phyloP scores from a whole-genome alignment of 2,329 filamentous ascomycete genomes.

The Colletotrichum kahawae region DNA sequence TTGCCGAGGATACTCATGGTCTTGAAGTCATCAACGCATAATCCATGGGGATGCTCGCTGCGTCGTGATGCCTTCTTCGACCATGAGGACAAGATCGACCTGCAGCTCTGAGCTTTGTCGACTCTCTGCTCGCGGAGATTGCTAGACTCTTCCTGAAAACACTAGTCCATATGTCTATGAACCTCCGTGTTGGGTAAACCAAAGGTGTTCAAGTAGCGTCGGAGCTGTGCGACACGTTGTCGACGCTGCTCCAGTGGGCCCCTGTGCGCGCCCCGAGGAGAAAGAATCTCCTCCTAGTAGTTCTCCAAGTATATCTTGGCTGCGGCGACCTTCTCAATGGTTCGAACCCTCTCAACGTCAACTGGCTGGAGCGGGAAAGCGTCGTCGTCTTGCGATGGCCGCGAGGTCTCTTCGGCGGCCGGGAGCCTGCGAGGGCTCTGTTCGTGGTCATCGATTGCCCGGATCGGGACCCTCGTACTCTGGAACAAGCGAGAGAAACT shows the following conservation, averaged over 20 bases:
- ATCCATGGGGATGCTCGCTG: background rate
- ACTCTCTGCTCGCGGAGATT: constrained; percentile 4
- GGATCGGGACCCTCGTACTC: background rate
- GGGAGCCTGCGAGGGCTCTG: background rate
- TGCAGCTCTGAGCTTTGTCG: background rate
- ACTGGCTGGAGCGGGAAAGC: background rate
- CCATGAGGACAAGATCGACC: background rate
- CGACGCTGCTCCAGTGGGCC: constrained; percentile 66
- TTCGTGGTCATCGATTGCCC: background rate
- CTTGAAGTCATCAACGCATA: constrained; percentile 69
- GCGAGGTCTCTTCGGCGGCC: background rate
- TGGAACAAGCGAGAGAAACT: background rate
- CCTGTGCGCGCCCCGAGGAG: constrained; percentile 26
- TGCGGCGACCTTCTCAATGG: constrained; percentile 79
- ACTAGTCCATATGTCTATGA: constrained; percentile 42
- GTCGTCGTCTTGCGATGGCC: background rate
- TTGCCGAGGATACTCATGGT: constrained; percentile 84
- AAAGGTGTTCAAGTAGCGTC: constrained; percentile 63
- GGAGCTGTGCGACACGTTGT: constrained; percentile 65
- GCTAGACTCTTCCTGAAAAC: constrained; percentile 65
- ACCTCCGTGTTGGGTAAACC: constrained; percentile 49
- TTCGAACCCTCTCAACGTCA: constrained; percentile 43
- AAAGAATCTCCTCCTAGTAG: constrained; percentile 75
- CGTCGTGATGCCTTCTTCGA: background rate
- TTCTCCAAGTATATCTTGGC: constrained; percentile 89